These are phyloP conservation scores for Silene conica DNA, from an alignment of 148 eudicot genomes.

Conservation along the genomic window DNA sequence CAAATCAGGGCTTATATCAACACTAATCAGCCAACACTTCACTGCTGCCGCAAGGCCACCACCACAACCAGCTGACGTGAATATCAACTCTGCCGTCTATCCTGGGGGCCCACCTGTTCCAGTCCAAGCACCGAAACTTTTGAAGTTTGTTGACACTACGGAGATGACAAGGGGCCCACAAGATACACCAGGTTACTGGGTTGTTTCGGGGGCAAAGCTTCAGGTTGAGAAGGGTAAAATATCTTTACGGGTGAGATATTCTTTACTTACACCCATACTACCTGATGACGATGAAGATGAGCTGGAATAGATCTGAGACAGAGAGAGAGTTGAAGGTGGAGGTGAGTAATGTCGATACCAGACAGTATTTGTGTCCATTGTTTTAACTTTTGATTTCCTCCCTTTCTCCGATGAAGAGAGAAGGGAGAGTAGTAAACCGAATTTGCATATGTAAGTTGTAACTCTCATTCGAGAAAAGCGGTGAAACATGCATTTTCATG, in stretches of 20 bases:
- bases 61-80: constrained; percentile 90
- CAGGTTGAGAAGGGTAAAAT: constrained; percentile 87
- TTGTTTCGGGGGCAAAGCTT: constrained; percentile 90
- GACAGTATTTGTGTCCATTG: constrained; percentile 1
- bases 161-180: constrained; percentile 99
- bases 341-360: neutral
- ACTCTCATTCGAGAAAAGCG: neutral
- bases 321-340: too few relatives aligned
- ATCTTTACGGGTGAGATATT: constrained; percentile 74
- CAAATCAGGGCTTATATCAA: constrained; percentile 92
- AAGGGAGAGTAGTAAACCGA: neutral
- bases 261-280: constrained; percentile 58
- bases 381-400: neutral
- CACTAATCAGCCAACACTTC: constrained; percentile 85
- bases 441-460: neutral
- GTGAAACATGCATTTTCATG: neutral
- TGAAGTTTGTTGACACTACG: constrained; percentile 84
- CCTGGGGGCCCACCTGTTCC: constrained; percentile 99
- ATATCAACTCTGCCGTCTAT: constrained; percentile 90
- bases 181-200: constrained; percentile 96
- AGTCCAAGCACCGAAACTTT: constrained; percentile 67
- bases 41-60: constrained; percentile 68
- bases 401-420: neutral
- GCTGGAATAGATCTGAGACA: constrained; percentile 40
- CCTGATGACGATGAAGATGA: constrained; percentile 73